phyloP scores from a whole-genome alignment of 2,329 filamentous ascomycete genomes.

The Phialophora chinensis region DNA sequence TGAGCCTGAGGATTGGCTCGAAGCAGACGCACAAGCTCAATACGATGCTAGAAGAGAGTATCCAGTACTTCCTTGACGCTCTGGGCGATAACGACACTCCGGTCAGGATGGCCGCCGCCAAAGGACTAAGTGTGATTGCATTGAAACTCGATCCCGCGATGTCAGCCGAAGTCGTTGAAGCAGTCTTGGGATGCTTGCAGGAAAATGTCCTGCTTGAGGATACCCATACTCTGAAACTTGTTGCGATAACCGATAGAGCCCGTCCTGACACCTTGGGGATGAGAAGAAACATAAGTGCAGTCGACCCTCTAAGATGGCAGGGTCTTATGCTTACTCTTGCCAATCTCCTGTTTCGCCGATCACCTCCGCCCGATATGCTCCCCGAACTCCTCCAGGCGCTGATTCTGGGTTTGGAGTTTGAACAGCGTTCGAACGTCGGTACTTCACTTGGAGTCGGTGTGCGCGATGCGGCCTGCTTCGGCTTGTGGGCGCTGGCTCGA shows the following conservation, averaged over 20 bases:
- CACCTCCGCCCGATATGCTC: slow-evolving; percentile 73
- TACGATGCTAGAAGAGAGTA: slow-evolving; percentile 75
- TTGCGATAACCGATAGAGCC: slow-evolving; percentile 44
- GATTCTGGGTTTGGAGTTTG: slow-evolving; percentile 80
- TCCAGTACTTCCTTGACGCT: slow-evolving; percentile 78
- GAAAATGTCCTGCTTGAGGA: slow-evolving; percentile 67
- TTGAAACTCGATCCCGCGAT: slow-evolving; percentile 79
- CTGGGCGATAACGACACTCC: slow-evolving; percentile 89
- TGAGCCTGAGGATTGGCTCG: slow-evolving; percentile 51
- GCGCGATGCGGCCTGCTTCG: slow-evolving; percentile 93
- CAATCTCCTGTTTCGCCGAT: slow-evolving; percentile 83
- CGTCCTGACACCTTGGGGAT: slow-evolving; percentile 45
- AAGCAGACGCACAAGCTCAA: slow-evolving; percentile 39
- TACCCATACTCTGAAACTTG: slow-evolving; percentile 47
- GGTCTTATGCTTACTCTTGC: slow-evolving; percentile 86
- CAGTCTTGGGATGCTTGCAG: slow-evolving; percentile 72
- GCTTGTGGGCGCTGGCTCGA: slow-evolving; percentile 88
- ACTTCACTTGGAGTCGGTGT: slow-evolving; percentile 86
- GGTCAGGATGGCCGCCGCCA: slow-evolving; percentile 87
- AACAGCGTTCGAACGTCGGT: slow-evolving; percentile 86
- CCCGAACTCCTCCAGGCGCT: slow-evolving; percentile 77
- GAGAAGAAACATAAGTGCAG: slow-evolving; percentile 69
- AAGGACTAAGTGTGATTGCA: slow-evolving; percentile 85
- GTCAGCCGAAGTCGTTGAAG: slow-evolving; percentile 85
- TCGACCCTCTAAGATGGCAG: slow-evolving; percentile 88